These are phyloP conservation scores for Naganishia vaughanmartiniae DNA, from an alignment of 768 basidiomycete genomes.

Conservation along the genomic window DNA sequence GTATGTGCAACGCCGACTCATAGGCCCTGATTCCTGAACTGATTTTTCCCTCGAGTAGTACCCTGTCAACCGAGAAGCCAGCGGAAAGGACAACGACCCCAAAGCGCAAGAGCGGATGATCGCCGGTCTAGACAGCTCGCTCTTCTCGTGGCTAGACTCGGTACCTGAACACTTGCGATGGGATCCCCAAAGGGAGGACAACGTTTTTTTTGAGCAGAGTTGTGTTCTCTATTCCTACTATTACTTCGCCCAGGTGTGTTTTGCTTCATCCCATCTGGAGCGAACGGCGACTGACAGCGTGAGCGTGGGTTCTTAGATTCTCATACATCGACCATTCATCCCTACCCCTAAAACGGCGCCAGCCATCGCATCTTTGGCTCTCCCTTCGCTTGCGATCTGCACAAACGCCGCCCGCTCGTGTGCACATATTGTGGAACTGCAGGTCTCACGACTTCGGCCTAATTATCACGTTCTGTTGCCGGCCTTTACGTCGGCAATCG, in stretches of 20 bases:
- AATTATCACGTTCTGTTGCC: constrained; percentile 37
- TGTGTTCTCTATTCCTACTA: constrained; percentile 62
- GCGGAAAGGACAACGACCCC: constrained; percentile 36
- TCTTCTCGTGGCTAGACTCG: constrained; percentile 70
- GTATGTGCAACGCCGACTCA: constrained; percentile 52
- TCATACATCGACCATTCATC: constrained; percentile 76
- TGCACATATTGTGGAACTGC: constrained; percentile 66
- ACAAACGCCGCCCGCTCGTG: constrained; percentile 78
- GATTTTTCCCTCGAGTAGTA: constrained; percentile 58
- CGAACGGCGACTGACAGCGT: neutral
- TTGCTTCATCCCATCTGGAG: neutral
- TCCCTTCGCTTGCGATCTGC: constrained; percentile 72
- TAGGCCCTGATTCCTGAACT: constrained; percentile 15
- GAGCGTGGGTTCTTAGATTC: constrained; percentile 58
- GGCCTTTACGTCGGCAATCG: constrained; percentile 58
- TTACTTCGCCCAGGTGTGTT: constrained; percentile 55
- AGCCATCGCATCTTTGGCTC: constrained; percentile 53
- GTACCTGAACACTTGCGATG: constrained; percentile 65
- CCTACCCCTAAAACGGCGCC: constrained; percentile 61
- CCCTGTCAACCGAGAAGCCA: constrained; percentile 62
- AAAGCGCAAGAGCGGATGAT: constrained; percentile 56
- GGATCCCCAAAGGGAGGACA: constrained; percentile 59
- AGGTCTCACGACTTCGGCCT: constrained; percentile 45
- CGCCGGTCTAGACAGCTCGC: constrained; percentile 65
- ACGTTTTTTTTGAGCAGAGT: constrained; percentile 61